Evolutionary conservation across 2,329 filamentous ascomycete species (phyloP).

Genomic region (Colletotrichum navitas): DNA sequence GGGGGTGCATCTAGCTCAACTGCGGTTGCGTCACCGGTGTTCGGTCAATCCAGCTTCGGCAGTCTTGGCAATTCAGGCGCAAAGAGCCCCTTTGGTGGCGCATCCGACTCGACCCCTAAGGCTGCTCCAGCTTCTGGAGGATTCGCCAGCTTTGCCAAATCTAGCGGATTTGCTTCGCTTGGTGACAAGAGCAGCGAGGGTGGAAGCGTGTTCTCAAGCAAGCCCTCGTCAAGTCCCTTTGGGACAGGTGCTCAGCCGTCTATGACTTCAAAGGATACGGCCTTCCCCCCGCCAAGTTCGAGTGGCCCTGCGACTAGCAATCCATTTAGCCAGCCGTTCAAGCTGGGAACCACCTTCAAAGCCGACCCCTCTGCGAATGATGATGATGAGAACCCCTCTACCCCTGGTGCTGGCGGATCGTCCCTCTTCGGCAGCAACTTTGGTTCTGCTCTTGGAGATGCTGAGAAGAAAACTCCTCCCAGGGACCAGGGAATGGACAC

Average conservation of each 20-base stretch:
- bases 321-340: conserved; percentile 64
- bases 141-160: conserved; percentile 67
- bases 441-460: conserved; percentile 67
- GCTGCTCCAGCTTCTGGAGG: conserved; percentile 52
- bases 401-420: conserved; percentile 57
- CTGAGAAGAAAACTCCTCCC: conserved; percentile 54
- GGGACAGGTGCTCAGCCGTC: conserved; percentile 47
- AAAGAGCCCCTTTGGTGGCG: conserved; percentile 56
- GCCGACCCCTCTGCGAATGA: conserved; percentile 72
- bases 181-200: conserved; percentile 52
- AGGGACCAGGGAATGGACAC: conserved; percentile 69
- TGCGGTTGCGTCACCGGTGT: conserved; percentile 57
- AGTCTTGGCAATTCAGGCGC: conserved; percentile 53
- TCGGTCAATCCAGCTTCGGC: conserved; percentile 67
- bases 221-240: conserved; percentile 54
- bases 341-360: conserved; percentile 76
- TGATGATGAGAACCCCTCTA: conserved; percentile 64
- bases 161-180: conserved; percentile 68
- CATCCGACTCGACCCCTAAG: conserved; percentile 45
- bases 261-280: conserved; percentile 53
- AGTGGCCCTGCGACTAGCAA: conserved; percentile 48
- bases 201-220: conserved; percentile 55
- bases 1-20: conserved; percentile 50
- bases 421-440: conserved; percentile 73
- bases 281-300: conserved; percentile 53